Evolutionary conservation across 495 filamentous ascomycete genomes (phyloP).

Genomic region (Penicillium cinerascens): DNA sequence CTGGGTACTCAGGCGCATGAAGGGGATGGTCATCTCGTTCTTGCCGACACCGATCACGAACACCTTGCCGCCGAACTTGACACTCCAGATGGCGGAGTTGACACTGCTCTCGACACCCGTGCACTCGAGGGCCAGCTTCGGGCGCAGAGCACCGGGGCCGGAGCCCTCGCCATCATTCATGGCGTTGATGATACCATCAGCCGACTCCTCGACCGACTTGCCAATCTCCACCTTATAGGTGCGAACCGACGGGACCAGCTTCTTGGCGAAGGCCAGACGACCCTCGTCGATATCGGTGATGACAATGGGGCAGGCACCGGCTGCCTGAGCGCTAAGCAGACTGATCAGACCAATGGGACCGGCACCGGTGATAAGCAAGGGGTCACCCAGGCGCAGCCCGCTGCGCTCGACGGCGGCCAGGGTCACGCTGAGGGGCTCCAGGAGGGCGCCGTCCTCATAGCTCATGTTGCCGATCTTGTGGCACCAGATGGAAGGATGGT

Average conservation of each 20-base stretch:
- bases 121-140: slow-evolving; percentile 78
- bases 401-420: slow-evolving; percentile 80
- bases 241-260: slow-evolving; percentile 65
- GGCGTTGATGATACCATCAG: slow-evolving; percentile 56
- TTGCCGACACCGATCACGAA: slow-evolving; percentile 91
- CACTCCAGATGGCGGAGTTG: slow-evolving; percentile 76
- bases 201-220: slow-evolving; percentile 65
- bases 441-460: slow-evolving; percentile 80
- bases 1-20: slow-evolving; percentile 83
- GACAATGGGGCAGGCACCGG: slow-evolving; percentile 79
- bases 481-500: slow-evolving; percentile 87
- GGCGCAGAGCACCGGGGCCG: slow-evolving; percentile 67
- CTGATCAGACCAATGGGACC: slow-evolving; percentile 89
- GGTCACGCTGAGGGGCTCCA: slow-evolving; percentile 84
- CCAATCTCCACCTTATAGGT: slow-evolving; percentile 73
- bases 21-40: slow-evolving; percentile 90
- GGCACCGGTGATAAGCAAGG: slow-evolving; percentile 81
- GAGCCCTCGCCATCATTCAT: slow-evolving; percentile 41
- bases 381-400: slow-evolving; percentile 73
- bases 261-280: slow-evolving; percentile 76
- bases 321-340: slow-evolving; percentile 73
- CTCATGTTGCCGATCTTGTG: slow-evolving; percentile 89
- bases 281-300: slow-evolving; percentile 92
- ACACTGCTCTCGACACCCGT: slow-evolving; percentile 91
- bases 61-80: slow-evolving; percentile 91